phyloP scores from a whole-genome alignment of 2,329 filamentous ascomycete genomes.

The Cytospora piceicola region DNA sequence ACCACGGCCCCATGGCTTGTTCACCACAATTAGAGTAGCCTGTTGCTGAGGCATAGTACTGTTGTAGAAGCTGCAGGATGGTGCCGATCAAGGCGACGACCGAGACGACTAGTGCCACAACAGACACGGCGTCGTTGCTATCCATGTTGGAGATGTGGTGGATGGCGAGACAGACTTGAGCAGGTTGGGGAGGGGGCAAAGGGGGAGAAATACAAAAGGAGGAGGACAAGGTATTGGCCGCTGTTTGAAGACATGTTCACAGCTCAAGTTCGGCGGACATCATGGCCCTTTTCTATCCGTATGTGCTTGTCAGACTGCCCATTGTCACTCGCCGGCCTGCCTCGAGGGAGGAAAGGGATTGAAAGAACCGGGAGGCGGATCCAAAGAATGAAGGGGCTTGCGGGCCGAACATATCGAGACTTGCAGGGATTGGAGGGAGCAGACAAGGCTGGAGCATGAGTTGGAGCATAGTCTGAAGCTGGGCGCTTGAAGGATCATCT shows the following conservation, averaged over 20 bases:
- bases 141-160: conserved; percentile 8
- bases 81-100: conserved; percentile 51
- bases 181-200: no score
- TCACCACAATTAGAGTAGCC: conserved; percentile 54
- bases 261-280: background rate
- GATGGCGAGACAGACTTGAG: background rate
- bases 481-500: background rate
- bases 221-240: background rate
- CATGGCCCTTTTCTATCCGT: background rate
- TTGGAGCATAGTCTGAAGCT: background rate
- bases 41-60: conserved; percentile 54
- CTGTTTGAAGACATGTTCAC: background rate
- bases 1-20: conserved; percentile 54
- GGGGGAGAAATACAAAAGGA: background rate
- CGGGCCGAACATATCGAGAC: background rate
- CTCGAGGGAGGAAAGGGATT: background rate
- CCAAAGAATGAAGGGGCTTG: background rate
- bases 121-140: conserved; percentile 44
- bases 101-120: conserved; percentile 52
- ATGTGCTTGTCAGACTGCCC: background rate
- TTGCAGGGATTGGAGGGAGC: background rate
- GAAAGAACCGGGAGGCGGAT: background rate
- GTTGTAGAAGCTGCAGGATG: conserved; percentile 53
- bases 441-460: background rate
- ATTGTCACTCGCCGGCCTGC: background rate